These are phyloP conservation scores for Russula virescens DNA, from an alignment of 768 basidiomycete species.

Conservation along the genomic window DNA sequence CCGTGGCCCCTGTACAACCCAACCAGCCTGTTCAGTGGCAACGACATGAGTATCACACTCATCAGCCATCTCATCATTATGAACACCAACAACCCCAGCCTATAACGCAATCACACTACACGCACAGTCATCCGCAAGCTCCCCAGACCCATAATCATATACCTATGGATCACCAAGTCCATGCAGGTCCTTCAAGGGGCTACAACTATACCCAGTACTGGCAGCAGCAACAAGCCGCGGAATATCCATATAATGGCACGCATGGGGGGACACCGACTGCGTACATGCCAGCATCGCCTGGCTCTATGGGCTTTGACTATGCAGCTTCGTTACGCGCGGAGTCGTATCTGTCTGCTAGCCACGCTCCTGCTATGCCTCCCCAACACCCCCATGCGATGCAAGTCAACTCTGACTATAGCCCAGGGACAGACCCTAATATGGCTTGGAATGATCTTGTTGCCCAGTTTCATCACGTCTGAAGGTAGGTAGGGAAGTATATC, in stretches of 20 bases:
- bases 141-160: slow-evolving; percentile 12
- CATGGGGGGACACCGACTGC: slow-evolving; percentile 6
- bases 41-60: slow-evolving; percentile 6
- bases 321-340: slow-evolving; percentile 23
- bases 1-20: background rate
- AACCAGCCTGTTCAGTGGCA: slow-evolving; percentile 6
- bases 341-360: slow-evolving; percentile 15
- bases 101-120: slow-evolving; percentile 4
- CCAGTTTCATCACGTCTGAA: slow-evolving; percentile 24
- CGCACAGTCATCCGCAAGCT: slow-evolving; percentile 10
- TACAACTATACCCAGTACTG: slow-evolving; percentile 24
- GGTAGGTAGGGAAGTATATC: slow-evolving; percentile 5
- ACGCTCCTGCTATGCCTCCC: slow-evolving; percentile 9
- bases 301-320: slow-evolving; percentile 24
- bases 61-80: slow-evolving; percentile 5
- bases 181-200: slow-evolving; percentile 5
- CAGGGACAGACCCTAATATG: slow-evolving; percentile 20
- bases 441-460: slow-evolving; percentile 26
- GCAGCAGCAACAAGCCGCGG: slow-evolving; percentile 18
- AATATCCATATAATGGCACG: slow-evolving; percentile 16
- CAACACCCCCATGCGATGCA: slow-evolving; percentile 13
- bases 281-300: slow-evolving; percentile 17
- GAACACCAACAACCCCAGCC: slow-evolving; percentile 5
- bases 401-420: slow-evolving; percentile 21
- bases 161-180: slow-evolving; percentile 17